These are phyloP conservation scores for Scolecobasidium constrictum DNA, from an alignment of 2,329 filamentous ascomycete genomes.

Conservation along the genomic window DNA sequence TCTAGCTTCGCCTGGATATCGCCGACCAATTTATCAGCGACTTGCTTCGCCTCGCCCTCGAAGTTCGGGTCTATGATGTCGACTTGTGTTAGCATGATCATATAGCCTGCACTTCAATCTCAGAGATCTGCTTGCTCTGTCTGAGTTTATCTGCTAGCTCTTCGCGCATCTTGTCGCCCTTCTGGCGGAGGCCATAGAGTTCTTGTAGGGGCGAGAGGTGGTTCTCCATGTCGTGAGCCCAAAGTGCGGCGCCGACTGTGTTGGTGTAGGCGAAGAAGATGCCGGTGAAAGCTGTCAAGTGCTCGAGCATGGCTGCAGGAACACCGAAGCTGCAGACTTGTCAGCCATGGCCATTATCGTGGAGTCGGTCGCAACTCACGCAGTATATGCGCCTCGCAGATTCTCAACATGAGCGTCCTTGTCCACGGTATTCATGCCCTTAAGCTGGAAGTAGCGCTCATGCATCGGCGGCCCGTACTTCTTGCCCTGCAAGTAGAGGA, in stretches of 20 bases:
- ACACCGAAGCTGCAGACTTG: slow-evolving; percentile 50
- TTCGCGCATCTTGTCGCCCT: too few relatives aligned
- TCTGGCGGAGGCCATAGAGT: too few relatives aligned
- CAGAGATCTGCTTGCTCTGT: too few relatives aligned
- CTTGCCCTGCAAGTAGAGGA: slow-evolving; percentile 59
- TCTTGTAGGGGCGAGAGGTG: too few relatives aligned
- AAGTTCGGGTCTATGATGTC: too few relatives aligned
- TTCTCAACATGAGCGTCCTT: slow-evolving; percentile 57
- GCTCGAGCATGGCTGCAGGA: slow-evolving; percentile 64
- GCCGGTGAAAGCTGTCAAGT: slow-evolving; percentile 69
- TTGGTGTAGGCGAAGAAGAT: slow-evolving; percentile 82
- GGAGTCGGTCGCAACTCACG: slow-evolving; percentile 61
- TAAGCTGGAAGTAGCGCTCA: slow-evolving; percentile 78
- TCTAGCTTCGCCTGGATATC: too few relatives aligned
- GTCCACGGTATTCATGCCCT: slow-evolving; percentile 61
- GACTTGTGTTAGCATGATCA: too few relatives aligned
- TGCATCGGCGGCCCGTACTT: slow-evolving; percentile 44
- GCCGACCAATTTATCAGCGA: too few relatives aligned
- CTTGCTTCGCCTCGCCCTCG: too few relatives aligned
- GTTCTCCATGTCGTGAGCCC: slow-evolving; percentile 56
- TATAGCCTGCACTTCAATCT: too few relatives aligned
- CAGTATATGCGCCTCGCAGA: slow-evolving; percentile 67
- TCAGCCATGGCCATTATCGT: not conserved
- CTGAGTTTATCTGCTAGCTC: too few relatives aligned
- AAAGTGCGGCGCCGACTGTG: slow-evolving; percentile 73